Evolutionary conservation across 1,139 yeast genomes (phyloP), one percentile per base, ranked within the genome.

Genomic region (Nakaseomyces sp.): DNA sequence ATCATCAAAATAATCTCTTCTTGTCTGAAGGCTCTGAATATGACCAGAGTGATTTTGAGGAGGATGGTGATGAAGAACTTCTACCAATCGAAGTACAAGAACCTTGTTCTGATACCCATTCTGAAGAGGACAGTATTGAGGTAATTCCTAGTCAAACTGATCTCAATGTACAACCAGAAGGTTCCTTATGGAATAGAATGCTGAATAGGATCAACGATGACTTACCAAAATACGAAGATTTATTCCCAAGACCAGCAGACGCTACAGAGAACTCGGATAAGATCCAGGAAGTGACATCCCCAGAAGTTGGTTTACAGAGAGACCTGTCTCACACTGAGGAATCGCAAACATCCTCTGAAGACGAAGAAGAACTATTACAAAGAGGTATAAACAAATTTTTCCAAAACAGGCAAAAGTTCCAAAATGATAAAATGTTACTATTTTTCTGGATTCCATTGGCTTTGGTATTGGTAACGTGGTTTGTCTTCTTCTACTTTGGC

Each of bases 371-470:
- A 48, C 74, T 59, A 37, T 55, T 73, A 24, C 64, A 76, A 3
- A 77, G 74, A 50, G 68, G 75, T 63, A 73, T 77, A 32, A 69
- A 74, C 42, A 68, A 76, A 26, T 76, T 75, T 53, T 73, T 77
- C 55, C 74, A 76, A 57, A 78, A 76, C 56, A 67, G 81, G 42
- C 81, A 79, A 60, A 74, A 81, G 28, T 77, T 84, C 52, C 79
- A 77, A 53, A 82, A 87, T 56, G 96, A 88, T 63, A 83, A 80
- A 57, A 83, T 87, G 86, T 70, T 88, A 54, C 67, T 87, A 46
- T 83, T 87, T 59, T 88, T 88, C 71, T 88, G 96, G 96, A 65
- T 83, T 48, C 93, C 93, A 20, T 70, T 79, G 31, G 69, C 81
- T 61, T 55, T 81, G 28, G 48, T 73, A 40, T 69, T 79, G 18